Evolutionary conservation across 495 filamentous ascomycete species (phyloP).

Genomic region (Tuber melanosporum): DNA sequence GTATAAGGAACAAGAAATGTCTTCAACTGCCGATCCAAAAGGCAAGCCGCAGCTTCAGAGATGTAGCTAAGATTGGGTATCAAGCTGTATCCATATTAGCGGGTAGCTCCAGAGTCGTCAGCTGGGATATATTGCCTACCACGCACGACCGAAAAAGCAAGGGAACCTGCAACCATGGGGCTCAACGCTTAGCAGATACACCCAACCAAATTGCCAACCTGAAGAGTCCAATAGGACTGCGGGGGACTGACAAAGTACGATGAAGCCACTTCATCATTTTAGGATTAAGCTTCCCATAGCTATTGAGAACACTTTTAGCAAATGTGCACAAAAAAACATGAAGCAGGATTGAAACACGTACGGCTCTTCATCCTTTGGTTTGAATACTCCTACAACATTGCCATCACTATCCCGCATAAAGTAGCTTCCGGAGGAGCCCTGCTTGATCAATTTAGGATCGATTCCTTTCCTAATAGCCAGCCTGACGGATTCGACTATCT

Average conservation of each 20-base stretch:
- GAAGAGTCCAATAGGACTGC: not conserved
- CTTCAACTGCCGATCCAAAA: slow-evolving; percentile 79
- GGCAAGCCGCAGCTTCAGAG: slow-evolving; percentile 93
- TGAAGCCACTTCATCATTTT: slow-evolving; percentile 98
- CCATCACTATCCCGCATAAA: slow-evolving; percentile 88
- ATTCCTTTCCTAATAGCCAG: slow-evolving; percentile 83
- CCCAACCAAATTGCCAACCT: not conserved
- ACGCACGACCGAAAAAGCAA: slow-evolving; percentile 92
- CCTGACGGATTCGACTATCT: slow-evolving; percentile 81
- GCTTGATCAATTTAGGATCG: slow-evolving; percentile 90
- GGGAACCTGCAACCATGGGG: slow-evolving; percentile 56
- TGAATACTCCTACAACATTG: slow-evolving; percentile 95
- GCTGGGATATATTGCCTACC: slow-evolving; percentile 46
- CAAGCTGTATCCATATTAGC: slow-evolving; percentile 49
- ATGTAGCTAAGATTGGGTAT: slow-evolving; percentile 99
- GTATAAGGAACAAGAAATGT: slow-evolving; percentile 95
- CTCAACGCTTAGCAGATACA: slow-evolving; percentile 17
- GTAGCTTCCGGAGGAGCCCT: slow-evolving; percentile 95
- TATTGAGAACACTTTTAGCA: slow-evolving; percentile 21
- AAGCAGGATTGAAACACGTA: slow-evolving; percentile 51
- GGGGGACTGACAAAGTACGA: slow-evolving; percentile 57
- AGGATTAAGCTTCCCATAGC: slow-evolving; percentile 54
- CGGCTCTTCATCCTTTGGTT: slow-evolving; percentile 98
- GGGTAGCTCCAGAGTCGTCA: slow-evolving; percentile 9
- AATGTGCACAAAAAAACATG: not conserved